phyloP scores from a whole-genome alignment of 2,329 filamentous ascomycete genomes.

The Acrodontium crateriforme region DNA sequence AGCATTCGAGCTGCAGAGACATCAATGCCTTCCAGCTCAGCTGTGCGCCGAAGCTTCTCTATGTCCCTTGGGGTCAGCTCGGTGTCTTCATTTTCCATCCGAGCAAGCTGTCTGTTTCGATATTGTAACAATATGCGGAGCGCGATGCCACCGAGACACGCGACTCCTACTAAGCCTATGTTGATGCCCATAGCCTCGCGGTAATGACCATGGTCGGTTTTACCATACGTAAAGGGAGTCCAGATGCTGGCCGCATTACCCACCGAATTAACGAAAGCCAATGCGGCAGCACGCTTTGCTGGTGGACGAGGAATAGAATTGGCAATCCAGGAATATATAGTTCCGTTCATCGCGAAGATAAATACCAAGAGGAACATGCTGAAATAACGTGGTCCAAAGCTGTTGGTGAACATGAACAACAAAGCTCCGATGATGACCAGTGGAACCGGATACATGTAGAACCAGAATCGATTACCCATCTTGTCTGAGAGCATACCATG shows the following conservation, averaged over 20 bases:
- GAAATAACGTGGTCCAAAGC: slow-evolving; percentile 42
- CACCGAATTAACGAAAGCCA: slow-evolving; percentile 57
- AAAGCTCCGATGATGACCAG: slow-evolving; percentile 38
- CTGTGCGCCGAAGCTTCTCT: slow-evolving; percentile 34
- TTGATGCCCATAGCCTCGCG: slow-evolving; percentile 22
- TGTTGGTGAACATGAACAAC: slow-evolving; percentile 39
- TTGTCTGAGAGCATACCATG: slow-evolving; percentile 34
- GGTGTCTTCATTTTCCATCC: slow-evolving; percentile 35
- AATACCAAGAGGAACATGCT: slow-evolving; percentile 41
- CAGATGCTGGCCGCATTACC: slow-evolving; percentile 56
- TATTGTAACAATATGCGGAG: slow-evolving; percentile 19
- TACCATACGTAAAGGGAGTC: slow-evolving; percentile 28
- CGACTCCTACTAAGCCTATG: slow-evolving; percentile 16
- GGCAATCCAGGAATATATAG: slow-evolving; percentile 60
- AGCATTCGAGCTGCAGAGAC: slow-evolving; percentile 34
- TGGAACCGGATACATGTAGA: slow-evolving; percentile 39
- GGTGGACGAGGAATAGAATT: slow-evolving; percentile 63
- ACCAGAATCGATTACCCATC: slow-evolving; percentile 35
- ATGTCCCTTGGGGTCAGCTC: slow-evolving; percentile 35
- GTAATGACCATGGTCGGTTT: slow-evolving; percentile 15
- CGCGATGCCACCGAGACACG: slow-evolving; percentile 15
- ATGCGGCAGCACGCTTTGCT: slow-evolving; percentile 56
- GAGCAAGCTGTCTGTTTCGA: slow-evolving; percentile 38
- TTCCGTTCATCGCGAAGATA: slow-evolving; percentile 42
- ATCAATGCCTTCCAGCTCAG: slow-evolving; percentile 38